Base-by-base conservation (phyloP, 148 eudicot genomes). In the Camellia lanceoleosa region DNA sequence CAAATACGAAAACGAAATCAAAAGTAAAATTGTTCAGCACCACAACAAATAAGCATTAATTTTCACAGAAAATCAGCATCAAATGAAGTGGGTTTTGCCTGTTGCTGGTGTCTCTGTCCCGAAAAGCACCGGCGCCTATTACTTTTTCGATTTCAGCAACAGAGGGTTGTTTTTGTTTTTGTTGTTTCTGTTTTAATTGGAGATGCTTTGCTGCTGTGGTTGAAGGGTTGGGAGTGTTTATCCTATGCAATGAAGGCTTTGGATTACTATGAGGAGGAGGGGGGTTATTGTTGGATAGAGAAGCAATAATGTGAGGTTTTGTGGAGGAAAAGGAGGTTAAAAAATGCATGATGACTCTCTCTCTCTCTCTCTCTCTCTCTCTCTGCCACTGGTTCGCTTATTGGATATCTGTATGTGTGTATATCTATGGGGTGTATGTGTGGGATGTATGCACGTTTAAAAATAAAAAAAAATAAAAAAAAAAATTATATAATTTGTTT, bases 81-180 rank as follows among this genome's bases (percentile, higher is more conserved):
- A 61, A 41, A 9, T 2, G 61, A 56, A 67, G 0, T 19, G 72
- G 56, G 41, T 19, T 20, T 86, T 83, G 65, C 96, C 92, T 89
- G 82, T 84, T 79, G 66, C 49, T 61, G 59, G 80, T 79, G 76
- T 89, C 92, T 76, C 88, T 75, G 49, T 94, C 98, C 13, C 92
- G 85, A 78, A 88, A 92, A 47, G 80, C 78, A 49, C 98, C 97
- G 1, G 97, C 91, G n/a, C 93, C 98, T 6, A 92, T 92, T 51
- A 89, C 93, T 49, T 23, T 23, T 23, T 23, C 30, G 30, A 23
- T 23, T 23, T 23, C 30, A 23, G 30, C 30, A 23, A 23, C 30
- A 23, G 30, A 23, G 30, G 30, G 30, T 0, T 23, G 30, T 23
- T 23, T 23, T 23, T 78, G 83, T 23, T 54, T 68, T 63, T 47